A percentile compares a stretch with the other conserved stretches of the same genome.
Conservation (phyloP, 345 rosid species). For the Fremontodendron californicum region DNA sequence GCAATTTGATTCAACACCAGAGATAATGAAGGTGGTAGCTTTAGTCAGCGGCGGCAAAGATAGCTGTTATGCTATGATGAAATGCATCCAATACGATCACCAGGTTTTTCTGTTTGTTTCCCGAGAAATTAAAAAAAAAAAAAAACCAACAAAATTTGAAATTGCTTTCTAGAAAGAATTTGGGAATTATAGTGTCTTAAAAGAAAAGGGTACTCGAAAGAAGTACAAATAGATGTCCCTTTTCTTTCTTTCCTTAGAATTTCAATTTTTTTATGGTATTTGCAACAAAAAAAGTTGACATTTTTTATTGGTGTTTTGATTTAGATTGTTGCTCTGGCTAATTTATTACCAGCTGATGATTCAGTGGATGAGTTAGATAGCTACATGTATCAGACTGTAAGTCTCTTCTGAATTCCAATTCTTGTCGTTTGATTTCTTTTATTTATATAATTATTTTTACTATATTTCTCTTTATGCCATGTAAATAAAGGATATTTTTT, state of each 20-base stretch:
- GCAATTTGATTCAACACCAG: neutral
- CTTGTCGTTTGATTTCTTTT: neutral
- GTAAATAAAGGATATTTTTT: neutral
- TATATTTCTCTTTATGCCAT: neutral
- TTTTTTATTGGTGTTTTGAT: neutral
- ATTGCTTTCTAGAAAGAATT: neutral
- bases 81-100: conserved; percentile 80
- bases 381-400: conserved; percentile 48
- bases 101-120: conserved; percentile 43
- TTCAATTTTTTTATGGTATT: neutral
- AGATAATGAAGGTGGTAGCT: conserved; percentile 89
- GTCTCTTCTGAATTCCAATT: neutral
- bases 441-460: too few species aligned
- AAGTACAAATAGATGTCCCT: neutral
- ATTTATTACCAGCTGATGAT: conserved; percentile 82
- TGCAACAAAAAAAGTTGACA: neutral
- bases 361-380: conserved; percentile 89
- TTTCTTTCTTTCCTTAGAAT: neutral
- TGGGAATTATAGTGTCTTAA: neutral
- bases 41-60: conserved; percentile 97
- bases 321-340: conserved; percentile 88
- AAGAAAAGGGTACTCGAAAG: neutral
- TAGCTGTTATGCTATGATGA: conserved; percentile 94
- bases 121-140: conserved; percentile 19
- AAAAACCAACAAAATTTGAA: neutral